A percentile compares a stretch with the other conserved stretches of the same genome.
These are phyloP conservation scores for Tricholoma sp. DNA, from an alignment of 768 basidiomycete genomes.

Conservation along the genomic window DNA sequence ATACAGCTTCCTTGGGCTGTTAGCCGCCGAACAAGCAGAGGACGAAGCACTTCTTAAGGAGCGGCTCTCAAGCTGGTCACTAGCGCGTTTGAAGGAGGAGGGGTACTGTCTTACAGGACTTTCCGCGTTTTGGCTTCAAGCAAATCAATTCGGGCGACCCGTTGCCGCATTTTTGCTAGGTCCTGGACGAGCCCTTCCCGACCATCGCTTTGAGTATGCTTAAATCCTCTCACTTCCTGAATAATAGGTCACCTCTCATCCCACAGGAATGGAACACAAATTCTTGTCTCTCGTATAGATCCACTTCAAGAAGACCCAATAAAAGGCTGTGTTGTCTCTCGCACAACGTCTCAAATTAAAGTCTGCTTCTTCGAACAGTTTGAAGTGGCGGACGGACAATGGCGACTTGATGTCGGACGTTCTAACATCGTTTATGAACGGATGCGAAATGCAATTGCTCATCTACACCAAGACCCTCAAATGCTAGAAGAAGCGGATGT, in stretches of 20 bases:
- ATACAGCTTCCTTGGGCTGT: slow-evolving; percentile 38
- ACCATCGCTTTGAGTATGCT: slow-evolving; percentile 70
- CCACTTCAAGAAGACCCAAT: slow-evolving; percentile 52
- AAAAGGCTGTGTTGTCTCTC: slow-evolving; percentile 51
- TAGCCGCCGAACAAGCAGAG: slow-evolving; percentile 61
- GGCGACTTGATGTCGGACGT: slow-evolving; percentile 69
- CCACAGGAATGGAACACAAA: slow-evolving; percentile 65
- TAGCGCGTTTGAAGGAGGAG: slow-evolving; percentile 54
- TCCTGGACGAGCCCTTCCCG: slow-evolving; percentile 57
- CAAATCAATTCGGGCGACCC: slow-evolving; percentile 57
- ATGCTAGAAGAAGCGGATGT: slow-evolving; percentile 28
- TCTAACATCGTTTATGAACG: slow-evolving; percentile 62
- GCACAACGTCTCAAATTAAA: slow-evolving; percentile 46
- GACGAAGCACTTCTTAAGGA: slow-evolving; percentile 54
- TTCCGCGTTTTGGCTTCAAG: slow-evolving; percentile 63
- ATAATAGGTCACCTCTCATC: neutral
- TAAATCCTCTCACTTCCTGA: neutral
- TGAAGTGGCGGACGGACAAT: slow-evolving; percentile 41
- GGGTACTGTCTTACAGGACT: slow-evolving; percentile 70
- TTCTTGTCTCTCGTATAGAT: slow-evolving; percentile 59
- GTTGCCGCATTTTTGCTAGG: slow-evolving; percentile 63
- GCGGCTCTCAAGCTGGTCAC: slow-evolving; percentile 64
- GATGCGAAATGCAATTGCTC: slow-evolving; percentile 62
- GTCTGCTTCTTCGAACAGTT: slow-evolving; percentile 51
- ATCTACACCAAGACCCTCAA: slow-evolving; percentile 50